Evolutionary conservation across 495 filamentous ascomycete genomes (phyloP).

Genomic region (Hamigera avellanea): DNA sequence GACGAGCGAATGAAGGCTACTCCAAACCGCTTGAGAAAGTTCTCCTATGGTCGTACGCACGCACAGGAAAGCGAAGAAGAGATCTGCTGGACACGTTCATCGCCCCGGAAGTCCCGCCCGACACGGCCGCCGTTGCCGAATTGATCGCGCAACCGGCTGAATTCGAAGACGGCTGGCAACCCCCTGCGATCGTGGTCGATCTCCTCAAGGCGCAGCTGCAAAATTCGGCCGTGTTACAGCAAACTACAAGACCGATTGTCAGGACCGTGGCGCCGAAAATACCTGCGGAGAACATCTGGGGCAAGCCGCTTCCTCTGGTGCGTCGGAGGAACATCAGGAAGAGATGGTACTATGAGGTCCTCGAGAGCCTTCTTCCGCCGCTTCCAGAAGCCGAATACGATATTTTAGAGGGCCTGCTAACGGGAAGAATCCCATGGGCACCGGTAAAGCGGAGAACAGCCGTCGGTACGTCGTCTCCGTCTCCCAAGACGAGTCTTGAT

Average conservation of each 20-base stretch:
- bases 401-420: slow-evolving; percentile 44
- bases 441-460: slow-evolving; percentile 25
- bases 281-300: slow-evolving; percentile 54
- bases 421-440: slow-evolving; percentile 35
- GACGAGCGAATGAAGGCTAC: slow-evolving; percentile 56
- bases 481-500: slow-evolving; percentile 2
- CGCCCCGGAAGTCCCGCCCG: slow-evolving; percentile 18
- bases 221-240: slow-evolving; percentile 10
- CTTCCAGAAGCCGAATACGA: slow-evolving; percentile 55
- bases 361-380: slow-evolving; percentile 57
- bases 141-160: slow-evolving; percentile 7
- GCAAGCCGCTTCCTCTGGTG: slow-evolving; percentile 37
- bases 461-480: slow-evolving; percentile 4
- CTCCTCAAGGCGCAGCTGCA: slow-evolving; percentile 28
- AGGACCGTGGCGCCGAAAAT: slow-evolving; percentile 37
- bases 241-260: slow-evolving; percentile 16
- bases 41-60: slow-evolving; percentile 59
- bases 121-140: slow-evolving; percentile 15
- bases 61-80: slow-evolving; percentile 55
- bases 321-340: slow-evolving; percentile 46
- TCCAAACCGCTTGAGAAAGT: slow-evolving; percentile 48
- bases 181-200: slow-evolving; percentile 17
- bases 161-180: slow-evolving; percentile 26
- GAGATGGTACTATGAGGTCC: slow-evolving; percentile 45
- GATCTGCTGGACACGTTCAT: slow-evolving; percentile 44